Percentiles rank a stretch among this genome's conserved stretches.
These are phyloP conservation scores for Pseudocercospora pini-densiflorae DNA, from an alignment of 2,329 filamentous ascomycete genomes.

Conservation along the genomic window DNA sequence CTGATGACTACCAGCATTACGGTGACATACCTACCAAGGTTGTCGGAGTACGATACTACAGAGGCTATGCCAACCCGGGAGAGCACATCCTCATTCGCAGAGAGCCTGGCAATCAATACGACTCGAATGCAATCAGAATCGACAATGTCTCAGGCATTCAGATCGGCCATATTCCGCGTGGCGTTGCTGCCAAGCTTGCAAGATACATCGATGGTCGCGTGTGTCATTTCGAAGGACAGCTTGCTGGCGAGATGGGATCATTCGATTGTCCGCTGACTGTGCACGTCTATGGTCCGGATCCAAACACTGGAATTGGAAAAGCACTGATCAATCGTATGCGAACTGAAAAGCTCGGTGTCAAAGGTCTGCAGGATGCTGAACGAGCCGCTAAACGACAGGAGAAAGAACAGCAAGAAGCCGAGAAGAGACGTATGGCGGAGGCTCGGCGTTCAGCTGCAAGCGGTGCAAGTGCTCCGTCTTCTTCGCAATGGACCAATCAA, in stretches of 20 bases:
- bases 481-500: constrained; percentile 24
- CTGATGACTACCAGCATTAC: constrained; percentile 35
- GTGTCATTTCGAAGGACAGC: constrained; percentile 69
- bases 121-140: constrained; percentile 76
- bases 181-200: constrained; percentile 71
- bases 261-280: constrained; percentile 77
- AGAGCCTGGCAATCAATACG: constrained; percentile 68
- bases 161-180: constrained; percentile 77
- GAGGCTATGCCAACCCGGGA: constrained; percentile 57
- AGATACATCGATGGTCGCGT: constrained; percentile 67
- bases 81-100: constrained; percentile 67
- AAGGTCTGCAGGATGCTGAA: constrained; percentile 47
- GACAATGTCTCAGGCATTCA: constrained; percentile 76
- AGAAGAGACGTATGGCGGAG: constrained; percentile 30
- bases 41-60: constrained; percentile 66
- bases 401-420: constrained; percentile 29
- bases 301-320: constrained; percentile 41
- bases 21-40: constrained; percentile 58
- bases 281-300: constrained; percentile 67
- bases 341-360: constrained; percentile 64
- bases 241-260: constrained; percentile 67
- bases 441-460: constrained; percentile 34
- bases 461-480: constrained; percentile 18
- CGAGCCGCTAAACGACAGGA: constrained; percentile 36
- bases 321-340: constrained; percentile 67